Conservation (phyloP, 768 basidiomycete genomes). For the Gloeophyllum trabeum region DNA sequence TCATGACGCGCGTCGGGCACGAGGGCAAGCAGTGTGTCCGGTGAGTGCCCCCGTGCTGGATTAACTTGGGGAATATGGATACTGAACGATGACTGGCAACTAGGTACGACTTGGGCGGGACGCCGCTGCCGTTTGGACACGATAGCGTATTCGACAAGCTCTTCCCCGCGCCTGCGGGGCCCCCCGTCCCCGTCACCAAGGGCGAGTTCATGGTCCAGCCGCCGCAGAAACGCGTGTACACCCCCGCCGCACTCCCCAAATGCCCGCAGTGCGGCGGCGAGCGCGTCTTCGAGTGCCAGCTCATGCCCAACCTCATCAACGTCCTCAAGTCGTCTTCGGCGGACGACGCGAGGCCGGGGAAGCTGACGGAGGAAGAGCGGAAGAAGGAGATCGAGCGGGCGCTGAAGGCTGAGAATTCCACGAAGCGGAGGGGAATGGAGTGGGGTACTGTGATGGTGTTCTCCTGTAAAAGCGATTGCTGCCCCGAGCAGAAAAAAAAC, state of each 20-base stretch:
- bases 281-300: constrained; percentile 84
- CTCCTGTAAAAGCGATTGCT: constrained; percentile 68
- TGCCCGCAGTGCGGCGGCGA: constrained; percentile 60
- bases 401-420: constrained; percentile 33
- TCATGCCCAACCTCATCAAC: constrained; percentile 91
- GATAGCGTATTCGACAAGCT: constrained; percentile 61
- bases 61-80: neutral
- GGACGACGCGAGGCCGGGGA: constrained; percentile 16
- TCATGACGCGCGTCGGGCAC: constrained; percentile 57
- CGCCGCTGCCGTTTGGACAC: constrained; percentile 77
- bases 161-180: constrained; percentile 43
- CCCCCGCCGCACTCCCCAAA: constrained; percentile 37
- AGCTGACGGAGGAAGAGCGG: constrained; percentile 57
- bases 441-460: constrained; percentile 93
- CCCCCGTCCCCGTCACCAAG: constrained; percentile 38
- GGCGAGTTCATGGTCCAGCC: constrained; percentile 45
- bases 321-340: constrained; percentile 33
- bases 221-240: constrained; percentile 37
- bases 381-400: constrained; percentile 45
- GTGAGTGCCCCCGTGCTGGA: constrained; percentile 33
- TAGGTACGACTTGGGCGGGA: constrained; percentile 72
- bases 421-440: constrained; percentile 64
- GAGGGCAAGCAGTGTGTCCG: constrained; percentile 82
- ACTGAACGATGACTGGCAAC: neutral
- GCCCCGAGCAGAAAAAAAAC: constrained; percentile 24